Conservation (phyloP, 179 eudicot species). For the Beta macrorhiza region DNA sequence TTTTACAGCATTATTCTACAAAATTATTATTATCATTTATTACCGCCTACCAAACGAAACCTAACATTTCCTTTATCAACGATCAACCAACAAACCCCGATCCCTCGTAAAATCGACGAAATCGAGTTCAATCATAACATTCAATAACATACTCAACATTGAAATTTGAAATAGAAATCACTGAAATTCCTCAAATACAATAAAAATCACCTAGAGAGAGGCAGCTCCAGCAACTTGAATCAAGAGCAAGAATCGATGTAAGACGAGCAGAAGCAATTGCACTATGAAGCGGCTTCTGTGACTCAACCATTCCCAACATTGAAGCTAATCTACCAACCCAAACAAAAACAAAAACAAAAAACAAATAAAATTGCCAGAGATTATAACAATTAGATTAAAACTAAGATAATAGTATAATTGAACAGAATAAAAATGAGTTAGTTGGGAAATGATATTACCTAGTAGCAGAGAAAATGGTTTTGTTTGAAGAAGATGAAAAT, state of each 20-base stretch:
- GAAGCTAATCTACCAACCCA: constrained; percentile 36
- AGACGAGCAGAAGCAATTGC: constrained; percentile 70
- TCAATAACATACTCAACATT: neutral
- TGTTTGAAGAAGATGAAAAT: constrained; percentile 36
- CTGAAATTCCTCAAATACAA: neutral
- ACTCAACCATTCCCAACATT: constrained; percentile 41
- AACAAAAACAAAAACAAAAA: neutral
- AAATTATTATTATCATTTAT: too few relatives aligned
- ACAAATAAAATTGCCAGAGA: constrained; percentile 1
- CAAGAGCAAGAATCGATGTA: constrained; percentile 52
- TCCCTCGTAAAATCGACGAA: neutral
- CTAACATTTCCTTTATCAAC: neutral
- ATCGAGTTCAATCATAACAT: neutral
- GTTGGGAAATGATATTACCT: constrained; percentile 29
- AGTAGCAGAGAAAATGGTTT: constrained; percentile 36
- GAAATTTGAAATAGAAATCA: neutral
- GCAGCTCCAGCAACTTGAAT: constrained; percentile 68
- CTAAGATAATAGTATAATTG: neutral
- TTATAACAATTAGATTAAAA: neutral
- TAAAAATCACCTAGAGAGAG: constrained; percentile 57
- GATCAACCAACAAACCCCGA: neutral
- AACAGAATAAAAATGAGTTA: neutral
- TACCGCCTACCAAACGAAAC: too few relatives aligned
- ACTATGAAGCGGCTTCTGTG: constrained; percentile 71
- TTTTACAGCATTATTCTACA: too few relatives aligned